A percentile compares a stretch with the other conserved stretches of the same genome.
Conservation (phyloP, 1,139 yeast species). For the Blastobotrys serpentis region DNA sequence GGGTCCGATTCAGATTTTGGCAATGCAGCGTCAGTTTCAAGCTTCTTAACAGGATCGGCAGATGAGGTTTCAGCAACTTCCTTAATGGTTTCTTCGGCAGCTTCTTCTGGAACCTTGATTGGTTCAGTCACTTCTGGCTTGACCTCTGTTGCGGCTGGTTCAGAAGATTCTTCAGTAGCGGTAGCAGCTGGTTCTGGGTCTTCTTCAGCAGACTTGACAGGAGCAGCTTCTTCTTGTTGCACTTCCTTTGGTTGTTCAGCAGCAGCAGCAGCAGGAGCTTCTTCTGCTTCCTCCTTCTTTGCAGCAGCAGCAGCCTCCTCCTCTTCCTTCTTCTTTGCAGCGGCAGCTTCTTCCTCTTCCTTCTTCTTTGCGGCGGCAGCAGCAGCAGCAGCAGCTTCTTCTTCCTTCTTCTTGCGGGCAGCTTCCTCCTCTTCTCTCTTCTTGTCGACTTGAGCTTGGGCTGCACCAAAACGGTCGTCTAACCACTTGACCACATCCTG, state of each 20-base stretch:
- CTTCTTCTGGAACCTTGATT: constrained; percentile 7
- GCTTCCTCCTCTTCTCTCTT: constrained; percentile 14
- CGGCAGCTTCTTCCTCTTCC: constrained; percentile 11
- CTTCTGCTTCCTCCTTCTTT: constrained; percentile 11
- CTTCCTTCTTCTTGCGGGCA: constrained; percentile 12
- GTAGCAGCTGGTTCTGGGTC: constrained; percentile 12
- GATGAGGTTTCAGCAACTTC: constrained; percentile 9
- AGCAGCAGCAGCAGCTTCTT: no score
- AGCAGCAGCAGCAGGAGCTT: constrained; percentile 11
- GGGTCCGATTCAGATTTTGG: constrained; percentile 14
- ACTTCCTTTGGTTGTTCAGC: constrained; percentile 4
- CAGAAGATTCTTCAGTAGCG: no score
- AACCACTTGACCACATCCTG: constrained; percentile 46
- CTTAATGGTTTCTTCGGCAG: constrained; percentile 7
- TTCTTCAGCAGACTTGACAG: constrained; percentile 8
- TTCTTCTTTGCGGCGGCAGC: constrained; percentile 14
- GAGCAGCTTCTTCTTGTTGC: no score
- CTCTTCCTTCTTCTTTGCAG: constrained; percentile 4
- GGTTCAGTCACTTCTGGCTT: constrained; percentile 13
- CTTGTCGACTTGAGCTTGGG: constrained; percentile 6
- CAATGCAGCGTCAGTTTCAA: constrained; percentile 9
- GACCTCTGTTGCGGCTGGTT: constrained; percentile 3
- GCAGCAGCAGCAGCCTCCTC: constrained; percentile 13
- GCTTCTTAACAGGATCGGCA: constrained; percentile 11
- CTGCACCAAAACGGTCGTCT: constrained; percentile 22